Base-by-base conservation (phyloP, 331 rosid genomes). In the Rosa hybrid region DNA sequence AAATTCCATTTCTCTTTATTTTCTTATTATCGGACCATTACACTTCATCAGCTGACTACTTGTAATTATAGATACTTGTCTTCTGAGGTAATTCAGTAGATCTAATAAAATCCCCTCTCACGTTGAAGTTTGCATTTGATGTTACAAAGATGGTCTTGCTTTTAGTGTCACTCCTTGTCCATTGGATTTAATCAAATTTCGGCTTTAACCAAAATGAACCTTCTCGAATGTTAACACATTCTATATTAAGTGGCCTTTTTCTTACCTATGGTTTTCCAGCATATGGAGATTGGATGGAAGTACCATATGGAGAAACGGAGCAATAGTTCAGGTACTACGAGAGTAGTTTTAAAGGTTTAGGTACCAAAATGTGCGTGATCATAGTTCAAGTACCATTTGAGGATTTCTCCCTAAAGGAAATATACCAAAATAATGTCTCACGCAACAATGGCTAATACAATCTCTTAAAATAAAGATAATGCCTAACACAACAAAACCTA, bases 81-180 rank as follows among this genome's bases (percentile, higher is more conserved):
- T 30, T 41, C 59, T 20, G 27, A 75, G 41, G 3, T 59, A 14
- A 14, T 75, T 23, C 8, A 14, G 67, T 34, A 11, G 39, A 38
- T 12, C 34, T n/a, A 57, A 56, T 74, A 3, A 12, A n/a, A n/a
- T 53, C 51, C n/a, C 12, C 12, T 74, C 38, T 7, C 1, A 12
- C 10, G 5, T 56, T 25, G 27, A 60, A 42, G 3, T 44, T 4
- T 57, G 9, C 57, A 39, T 38, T 54, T 54, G 50, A 41, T 57
- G 69, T 4, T 75, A 0, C 56, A 75, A 25, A 25, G 8, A 12
- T 12, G 6, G 14, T 4, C 16, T 54, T 6, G 12, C n/a, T 41
- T n/a, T 42, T 23, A 27, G 70, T 13, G 27, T 75, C 54, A 42
- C 42, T 75, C 70, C 71, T 14, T 57, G 68, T n/a, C 69, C 25